These are phyloP conservation scores for Cordyceps cicadae DNA, from an alignment of 2,329 filamentous ascomycete genomes.

Conservation along the genomic window DNA sequence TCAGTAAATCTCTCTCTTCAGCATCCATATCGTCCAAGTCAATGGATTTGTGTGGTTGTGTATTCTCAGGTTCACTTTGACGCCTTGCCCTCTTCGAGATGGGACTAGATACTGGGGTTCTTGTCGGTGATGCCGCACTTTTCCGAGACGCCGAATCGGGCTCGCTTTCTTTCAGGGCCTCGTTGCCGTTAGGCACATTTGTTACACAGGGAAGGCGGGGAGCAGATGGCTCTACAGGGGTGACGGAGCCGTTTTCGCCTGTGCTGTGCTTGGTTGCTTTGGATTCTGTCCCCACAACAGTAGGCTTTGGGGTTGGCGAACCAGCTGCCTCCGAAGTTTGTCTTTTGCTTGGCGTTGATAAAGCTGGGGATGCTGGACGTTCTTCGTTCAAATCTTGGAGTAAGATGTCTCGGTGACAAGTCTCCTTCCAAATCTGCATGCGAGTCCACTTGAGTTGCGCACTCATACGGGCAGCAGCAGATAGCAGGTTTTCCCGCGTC, in stretches of 20 bases:
- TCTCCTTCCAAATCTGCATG: slow-evolving; percentile 86
- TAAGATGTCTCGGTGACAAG: slow-evolving; percentile 83
- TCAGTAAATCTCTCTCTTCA: slow-evolving; percentile 57
- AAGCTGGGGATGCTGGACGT: slow-evolving; percentile 16
- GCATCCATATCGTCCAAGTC: slow-evolving; percentile 49
- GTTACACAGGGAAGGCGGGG: slow-evolving; percentile 14
- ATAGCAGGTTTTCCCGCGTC: slow-evolving; percentile 77
- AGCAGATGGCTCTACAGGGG: slow-evolving; percentile 19
- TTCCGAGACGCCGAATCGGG: slow-evolving; percentile 16
- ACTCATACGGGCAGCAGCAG: slow-evolving; percentile 73
- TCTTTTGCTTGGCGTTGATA: slow-evolving; percentile 20
- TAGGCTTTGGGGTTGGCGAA: slow-evolving; percentile 21
- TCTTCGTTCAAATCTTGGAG: slow-evolving; percentile 81
- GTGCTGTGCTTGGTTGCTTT: slow-evolving; percentile 19
- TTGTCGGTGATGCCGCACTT: slow-evolving; percentile 16
- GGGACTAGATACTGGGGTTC: slow-evolving; percentile 16
- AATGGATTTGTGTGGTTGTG: slow-evolving; percentile 16
- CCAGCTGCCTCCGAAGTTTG: slow-evolving; percentile 20
- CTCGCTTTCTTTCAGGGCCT: background rate
- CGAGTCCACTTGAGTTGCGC: slow-evolving; percentile 91
- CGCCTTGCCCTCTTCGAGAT: slow-evolving; percentile 15
- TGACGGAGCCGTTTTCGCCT: slow-evolving; percentile 20
- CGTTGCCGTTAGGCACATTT: background rate
- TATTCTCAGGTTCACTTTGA: slow-evolving; percentile 16
- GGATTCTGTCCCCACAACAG: slow-evolving; percentile 21